Percentiles rank a stretch among this genome's conserved stretches.
phyloP scores from a whole-genome alignment of 169 alveolate genomes.

The Plasmodium chabaudi region DNA sequence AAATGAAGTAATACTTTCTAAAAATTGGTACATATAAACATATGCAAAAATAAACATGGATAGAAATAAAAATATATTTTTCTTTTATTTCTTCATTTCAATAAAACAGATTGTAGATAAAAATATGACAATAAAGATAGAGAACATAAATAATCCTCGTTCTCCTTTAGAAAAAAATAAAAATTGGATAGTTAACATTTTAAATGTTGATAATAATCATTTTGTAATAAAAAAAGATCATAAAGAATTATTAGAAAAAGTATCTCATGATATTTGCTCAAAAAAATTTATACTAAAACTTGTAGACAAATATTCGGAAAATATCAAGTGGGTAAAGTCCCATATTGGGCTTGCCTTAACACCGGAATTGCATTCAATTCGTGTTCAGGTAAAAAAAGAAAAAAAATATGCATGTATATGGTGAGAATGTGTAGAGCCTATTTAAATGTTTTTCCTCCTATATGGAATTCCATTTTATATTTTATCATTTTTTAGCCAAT shows the following conservation, averaged over 20 bases:
- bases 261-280: conserved; percentile 53
- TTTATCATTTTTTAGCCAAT: conserved; percentile 10
- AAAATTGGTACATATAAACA: not conserved
- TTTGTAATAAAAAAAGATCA: conserved; percentile 23
- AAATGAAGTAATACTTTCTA: conserved; percentile 5
- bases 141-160: conserved; percentile 43
- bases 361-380: conserved; percentile 17
- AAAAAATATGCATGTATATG: not conserved
- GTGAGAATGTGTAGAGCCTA: too few relatives aligned
- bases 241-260: conserved; percentile 36
- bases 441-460: not conserved
- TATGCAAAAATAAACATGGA: not conserved
- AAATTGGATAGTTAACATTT: conserved; percentile 25
- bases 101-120: not conserved
- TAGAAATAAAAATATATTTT: not conserved
- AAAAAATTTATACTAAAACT: conserved; percentile 37
- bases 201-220: conserved; percentile 2
- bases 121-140: not conserved
- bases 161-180: conserved; percentile 27
- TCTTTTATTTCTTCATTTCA: too few relatives aligned
- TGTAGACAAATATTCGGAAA: conserved; percentile 21
- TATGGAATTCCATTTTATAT: not conserved
- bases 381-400: conserved; percentile 23
- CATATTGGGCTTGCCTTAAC: conserved; percentile 22
- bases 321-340: conserved; percentile 26